Conservation (phyloP, 331 rosid genomes). For the Malus hybrid region DNA sequence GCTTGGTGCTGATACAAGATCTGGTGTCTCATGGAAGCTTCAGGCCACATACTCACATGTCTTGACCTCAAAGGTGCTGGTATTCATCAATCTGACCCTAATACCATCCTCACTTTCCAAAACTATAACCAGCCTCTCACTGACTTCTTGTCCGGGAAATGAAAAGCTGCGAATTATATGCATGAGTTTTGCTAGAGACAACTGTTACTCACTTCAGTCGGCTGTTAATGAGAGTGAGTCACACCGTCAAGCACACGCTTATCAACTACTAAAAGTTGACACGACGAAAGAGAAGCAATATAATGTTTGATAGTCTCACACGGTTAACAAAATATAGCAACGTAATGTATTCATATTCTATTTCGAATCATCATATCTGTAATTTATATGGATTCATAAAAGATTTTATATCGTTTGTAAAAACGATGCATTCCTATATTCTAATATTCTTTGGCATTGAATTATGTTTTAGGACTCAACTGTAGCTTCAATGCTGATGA, state of each 20-base stretch:
- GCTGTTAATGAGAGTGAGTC: no score
- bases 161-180: conserved; percentile 12
- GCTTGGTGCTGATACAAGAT: conserved; percentile 41
- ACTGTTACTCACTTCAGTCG: no score
- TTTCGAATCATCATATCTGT: no score
- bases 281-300: neutral
- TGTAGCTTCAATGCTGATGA: conserved; percentile 23
- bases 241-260: no score
- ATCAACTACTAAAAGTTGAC: no score
- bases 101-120: conserved; percentile 15
- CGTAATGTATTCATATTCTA: no score
- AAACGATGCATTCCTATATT: no score
- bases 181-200: no score
- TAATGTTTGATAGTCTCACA: no score
- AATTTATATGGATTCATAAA: no score
- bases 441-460: neutral
- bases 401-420: no score
- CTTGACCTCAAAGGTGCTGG: conserved; percentile 34
- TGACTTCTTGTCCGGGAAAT: conserved; percentile 10
- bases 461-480: conserved; percentile 23
- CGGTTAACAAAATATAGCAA: no score
- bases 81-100: conserved; percentile 18
- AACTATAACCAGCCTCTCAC: conserved; percentile 30
- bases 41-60: conserved; percentile 24
- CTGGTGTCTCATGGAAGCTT: conserved; percentile 16